Percentiles rank a stretch among this genome's conserved stretches.
Evolutionary conservation across 305 asterid genomes (phyloP).

Genomic region (Fraxinus platypoda): DNA sequence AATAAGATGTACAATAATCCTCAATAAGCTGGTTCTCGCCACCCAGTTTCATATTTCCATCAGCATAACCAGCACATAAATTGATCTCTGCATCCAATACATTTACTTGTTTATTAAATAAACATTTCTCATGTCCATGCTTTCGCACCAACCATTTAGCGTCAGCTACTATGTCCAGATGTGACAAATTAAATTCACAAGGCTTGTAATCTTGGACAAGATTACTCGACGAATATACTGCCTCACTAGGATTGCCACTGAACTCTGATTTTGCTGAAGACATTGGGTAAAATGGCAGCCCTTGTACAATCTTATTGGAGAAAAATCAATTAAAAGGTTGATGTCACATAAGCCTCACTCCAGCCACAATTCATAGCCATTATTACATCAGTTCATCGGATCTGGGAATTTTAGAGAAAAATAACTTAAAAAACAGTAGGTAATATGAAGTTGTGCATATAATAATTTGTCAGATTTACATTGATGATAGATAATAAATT

Average conservation of each 20-base stretch:
- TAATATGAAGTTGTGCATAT: neutral
- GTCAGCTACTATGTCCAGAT: constrained; percentile 20
- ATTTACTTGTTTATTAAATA: constrained; percentile 27
- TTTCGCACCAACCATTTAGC: constrained; percentile 33
- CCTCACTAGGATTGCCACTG: constrained; percentile 35
- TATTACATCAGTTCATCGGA: neutral
- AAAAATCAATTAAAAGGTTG: constrained; percentile 4
- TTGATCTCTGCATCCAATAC: constrained; percentile 32
- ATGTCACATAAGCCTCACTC: constrained; percentile 15
- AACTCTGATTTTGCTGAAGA: constrained; percentile 37
- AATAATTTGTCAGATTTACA: neutral
- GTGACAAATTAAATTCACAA: constrained; percentile 31
- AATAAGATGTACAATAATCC: constrained; percentile 35
- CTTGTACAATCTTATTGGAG: neutral
- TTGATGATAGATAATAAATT: neutral
- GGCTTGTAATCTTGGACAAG: constrained; percentile 27
- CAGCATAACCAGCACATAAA: constrained; percentile 24
- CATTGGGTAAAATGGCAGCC: constrained; percentile 35
- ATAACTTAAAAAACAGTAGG: neutral
- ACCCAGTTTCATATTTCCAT: constrained; percentile 25
- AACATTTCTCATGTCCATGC: constrained; percentile 28
- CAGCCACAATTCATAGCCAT: constrained; percentile 20
- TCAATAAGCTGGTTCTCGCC: constrained; percentile 42
- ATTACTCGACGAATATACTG: constrained; percentile 30
- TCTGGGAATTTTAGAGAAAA: constrained; percentile 1